Evolutionary conservation across 1,139 yeast genomes (phyloP), one percentile per base, ranked within the genome.

Genomic region (Pneumocystis oryctolagi): DNA sequence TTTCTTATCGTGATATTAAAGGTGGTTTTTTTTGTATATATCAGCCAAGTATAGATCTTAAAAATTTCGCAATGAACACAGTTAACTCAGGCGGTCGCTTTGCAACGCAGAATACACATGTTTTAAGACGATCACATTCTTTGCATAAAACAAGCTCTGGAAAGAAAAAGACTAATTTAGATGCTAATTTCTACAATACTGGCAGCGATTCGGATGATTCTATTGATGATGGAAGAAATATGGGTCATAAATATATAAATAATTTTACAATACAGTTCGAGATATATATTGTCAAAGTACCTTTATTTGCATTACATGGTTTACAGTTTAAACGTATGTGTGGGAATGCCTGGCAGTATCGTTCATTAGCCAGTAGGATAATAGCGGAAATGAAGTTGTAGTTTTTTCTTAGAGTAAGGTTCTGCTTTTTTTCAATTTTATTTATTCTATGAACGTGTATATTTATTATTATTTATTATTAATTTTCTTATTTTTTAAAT

Each of bases 1-100:
- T 92, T 60, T 83, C 84, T 67, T 90, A 82, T 72, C 87, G 84
- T 67, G 98, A 92, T 74, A 95, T 92, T 31, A 86, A 86, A 70
- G 97, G 97, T 64, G 98, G 97, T 0, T 92, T 92, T 73, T 80
- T 87, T 42, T 92, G 98, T 76, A 79, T 84, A 14, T 92, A 87
- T 72, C 79, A 82, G 32, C 84, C 87, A 4, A 67, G 71, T 9
- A 69, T 70, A 37, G 62, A 60, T 20, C 42, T 60, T 20, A 40
- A 60, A 3, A 28, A 20, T 20, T 9, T 47, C 12, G 30, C 16
- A 18, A 42, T 5, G 2, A 40, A 42, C 53, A 20, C 53, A 6
- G 5, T 42, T 6, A 16, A 20, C 16, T 31, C 55, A 8, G 12
- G 12, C 20, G 2, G 9, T 20, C 47, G 8, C n/a, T 9, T 3